Conservation (phyloP, 2,329 filamentous ascomycete species). For the Aspergillus tubingensis region DNA sequence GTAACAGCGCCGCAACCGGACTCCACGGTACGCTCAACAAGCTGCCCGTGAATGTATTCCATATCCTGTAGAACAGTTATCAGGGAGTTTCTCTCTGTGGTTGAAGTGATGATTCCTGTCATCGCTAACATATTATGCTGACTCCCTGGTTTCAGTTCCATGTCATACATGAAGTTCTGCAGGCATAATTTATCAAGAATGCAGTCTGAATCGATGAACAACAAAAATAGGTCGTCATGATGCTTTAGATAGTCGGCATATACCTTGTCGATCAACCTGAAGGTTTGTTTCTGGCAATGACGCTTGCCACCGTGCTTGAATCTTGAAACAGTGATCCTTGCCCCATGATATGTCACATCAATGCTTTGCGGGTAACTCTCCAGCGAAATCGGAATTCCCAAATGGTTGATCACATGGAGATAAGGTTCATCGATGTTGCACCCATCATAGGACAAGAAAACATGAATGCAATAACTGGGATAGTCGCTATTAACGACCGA, state of each 20-base stretch:
- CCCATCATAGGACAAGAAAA: constrained; percentile 94
- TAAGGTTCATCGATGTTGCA: constrained; percentile 87
- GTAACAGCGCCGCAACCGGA: constrained; percentile 93
- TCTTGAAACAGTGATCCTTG: constrained; percentile 84
- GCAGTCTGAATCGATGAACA: constrained; percentile 98
- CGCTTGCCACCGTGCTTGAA: constrained; percentile 94
- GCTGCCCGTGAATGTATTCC: constrained; percentile 96
- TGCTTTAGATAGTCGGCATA: constrained; percentile 83
- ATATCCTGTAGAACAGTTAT: constrained; percentile 95
- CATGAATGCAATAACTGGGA: constrained; percentile 85
- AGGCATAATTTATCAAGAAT: constrained; percentile 88
- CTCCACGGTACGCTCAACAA: constrained; percentile 94
- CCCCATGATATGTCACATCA: constrained; percentile 79
- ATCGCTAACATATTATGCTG: constrained; percentile 92
- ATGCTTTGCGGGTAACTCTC: constrained; percentile 85
- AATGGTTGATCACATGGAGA: constrained; percentile 77
- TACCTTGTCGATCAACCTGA: constrained; percentile 88
- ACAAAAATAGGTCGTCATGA: constrained; percentile 89
- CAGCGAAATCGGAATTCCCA: constrained; percentile 73
- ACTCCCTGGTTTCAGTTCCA: constrained; percentile 94
- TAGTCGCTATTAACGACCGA: constrained; percentile 95
- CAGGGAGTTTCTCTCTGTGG: constrained; percentile 81
- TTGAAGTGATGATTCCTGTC: constrained; percentile 96
- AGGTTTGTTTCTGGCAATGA: constrained; percentile 90
- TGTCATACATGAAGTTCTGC: constrained; percentile 98